These are phyloP conservation scores for Scheffersomyces lignicola DNA, from an alignment of 1,139 yeast species.

Conservation along the genomic window DNA sequence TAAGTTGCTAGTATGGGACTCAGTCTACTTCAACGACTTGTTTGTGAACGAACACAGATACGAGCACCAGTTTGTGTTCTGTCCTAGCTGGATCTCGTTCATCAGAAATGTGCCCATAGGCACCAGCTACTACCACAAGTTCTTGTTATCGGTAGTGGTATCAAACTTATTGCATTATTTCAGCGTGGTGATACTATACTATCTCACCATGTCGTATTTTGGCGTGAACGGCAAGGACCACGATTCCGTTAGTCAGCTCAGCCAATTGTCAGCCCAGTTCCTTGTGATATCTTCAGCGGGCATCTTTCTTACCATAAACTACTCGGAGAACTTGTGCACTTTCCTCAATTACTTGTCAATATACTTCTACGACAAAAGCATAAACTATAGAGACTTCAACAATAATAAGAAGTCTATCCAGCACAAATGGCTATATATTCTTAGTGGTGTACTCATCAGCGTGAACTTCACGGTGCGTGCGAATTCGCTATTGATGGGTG, in stretches of 20 bases:
- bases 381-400: slow-evolving; percentile 20
- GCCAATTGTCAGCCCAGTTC: slow-evolving; percentile 39
- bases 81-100: slow-evolving; percentile 71
- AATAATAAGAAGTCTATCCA: slow-evolving; percentile 15
- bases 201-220: slow-evolving; percentile 42
- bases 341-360: slow-evolving; percentile 64
- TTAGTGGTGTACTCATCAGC: slow-evolving; percentile 62
- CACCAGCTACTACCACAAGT: slow-evolving; percentile 38
- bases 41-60: slow-evolving; percentile 52
- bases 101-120: slow-evolving; percentile 29
- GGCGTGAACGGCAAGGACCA: slow-evolving; percentile 17
- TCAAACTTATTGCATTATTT: slow-evolving; percentile 56
- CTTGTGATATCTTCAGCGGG: slow-evolving; percentile 77
- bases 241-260: neutral
- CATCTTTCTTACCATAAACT: slow-evolving; percentile 70
- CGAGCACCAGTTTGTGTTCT: slow-evolving; percentile 92
- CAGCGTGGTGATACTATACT: slow-evolving; percentile 52
- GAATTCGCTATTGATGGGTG: slow-evolving; percentile 73
- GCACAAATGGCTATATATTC: slow-evolving; percentile 30
- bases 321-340: slow-evolving; percentile 76
- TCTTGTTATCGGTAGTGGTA: slow-evolving; percentile 44
- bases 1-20: slow-evolving; percentile 78
- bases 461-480: slow-evolving; percentile 66
- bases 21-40: slow-evolving; percentile 69
- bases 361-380: slow-evolving; percentile 45